phyloP scores from a whole-genome alignment of 1,284 basidiomycete genomes.

The Hemileia vastatrix region DNA sequence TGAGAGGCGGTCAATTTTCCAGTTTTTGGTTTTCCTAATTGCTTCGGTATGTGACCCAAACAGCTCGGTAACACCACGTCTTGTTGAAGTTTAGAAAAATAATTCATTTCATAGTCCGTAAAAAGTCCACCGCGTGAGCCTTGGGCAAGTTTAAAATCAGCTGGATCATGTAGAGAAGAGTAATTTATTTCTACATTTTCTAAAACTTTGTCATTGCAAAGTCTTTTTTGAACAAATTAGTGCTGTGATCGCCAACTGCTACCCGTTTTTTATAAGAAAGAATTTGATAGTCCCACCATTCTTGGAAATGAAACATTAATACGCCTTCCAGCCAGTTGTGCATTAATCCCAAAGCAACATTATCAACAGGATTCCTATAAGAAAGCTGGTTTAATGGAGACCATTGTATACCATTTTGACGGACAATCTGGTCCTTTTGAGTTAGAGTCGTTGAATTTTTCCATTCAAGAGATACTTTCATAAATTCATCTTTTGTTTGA shows the following conservation, averaged over 20 bases:
- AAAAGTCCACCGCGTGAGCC: slow-evolving; percentile 7
- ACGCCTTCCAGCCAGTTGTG: neutral
- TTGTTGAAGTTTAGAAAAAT: neutral
- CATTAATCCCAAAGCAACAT: neutral
- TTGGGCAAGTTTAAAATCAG: neutral
- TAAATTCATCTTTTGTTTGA: too few relatives aligned
- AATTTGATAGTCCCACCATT: neutral
- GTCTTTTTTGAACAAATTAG: too few relatives aligned
- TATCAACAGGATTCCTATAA: neutral
- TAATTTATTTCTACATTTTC: too few relatives aligned
- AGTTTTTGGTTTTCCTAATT: neutral
- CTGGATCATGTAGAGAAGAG: too few relatives aligned
- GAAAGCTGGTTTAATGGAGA: neutral
- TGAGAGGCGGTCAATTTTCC: slow-evolving; percentile 7
- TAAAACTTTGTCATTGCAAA: too few relatives aligned
- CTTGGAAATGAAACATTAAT: neutral
- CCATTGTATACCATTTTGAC: neutral
- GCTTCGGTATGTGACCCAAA: neutral
- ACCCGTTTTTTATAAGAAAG: too few relatives aligned
- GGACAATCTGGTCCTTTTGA: neutral
- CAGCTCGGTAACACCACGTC: slow-evolving; percentile 3
- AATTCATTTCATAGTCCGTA: neutral
- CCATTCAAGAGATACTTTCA: too few relatives aligned
- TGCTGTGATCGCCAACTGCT: too few relatives aligned
- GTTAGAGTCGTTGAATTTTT: neutral